Base-by-base conservation (phyloP, 106 monocot genomes). In the Dactylorhiza incarnata region DNA sequence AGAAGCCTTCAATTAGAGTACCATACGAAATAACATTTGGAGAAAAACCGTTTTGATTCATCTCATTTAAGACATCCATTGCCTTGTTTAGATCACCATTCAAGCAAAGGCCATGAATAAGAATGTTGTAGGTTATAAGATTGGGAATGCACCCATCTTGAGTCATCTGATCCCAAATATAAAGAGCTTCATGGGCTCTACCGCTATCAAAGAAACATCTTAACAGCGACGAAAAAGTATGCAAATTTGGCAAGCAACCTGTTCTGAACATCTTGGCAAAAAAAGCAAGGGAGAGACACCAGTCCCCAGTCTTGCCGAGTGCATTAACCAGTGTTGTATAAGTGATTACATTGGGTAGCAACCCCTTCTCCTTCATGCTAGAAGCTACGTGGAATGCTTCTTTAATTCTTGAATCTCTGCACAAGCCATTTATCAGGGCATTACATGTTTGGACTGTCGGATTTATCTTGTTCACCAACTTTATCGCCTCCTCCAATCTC, bases 1-100 rank as follows among this genome's bases (percentile, higher is more conserved):
- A 90, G 72, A 92, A 90, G 5, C 92, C 90, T 78, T 86, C 75
- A 72, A 95, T 88, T 51, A 95, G 88, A 43, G 77, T 82, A 55
- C 83, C 75, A 44, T 85, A 95, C 17, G 95, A 93, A 45, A 48
- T 76, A 72, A 81, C 88, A 84, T 88, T 90, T n/a, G 95, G 95
- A 72, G 51, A 53, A 65, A 49, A 76, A 9, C 80, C 73, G 67
- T 85, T 75, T 67, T 71, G 66, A 63, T 86, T 76, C 95, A 93
- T 95, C 48, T 19, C 69, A 24, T 72, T 68, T 71, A 92, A 84
- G 3, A 84, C 17, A n/a, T 20, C 47, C 56, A 83, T 3, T 14
- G 95, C 92, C 58, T 77, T 84, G 19, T 80, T 72, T 49, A 85
- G 9, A 82, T 78, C 71, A 14, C 84, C 78, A 73, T 77, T 90